Evolutionary conservation across 306 rosid species (phyloP), one percentile per base, ranked within the genome.

Genomic region (Dalbergia cochinchinensis): DNA sequence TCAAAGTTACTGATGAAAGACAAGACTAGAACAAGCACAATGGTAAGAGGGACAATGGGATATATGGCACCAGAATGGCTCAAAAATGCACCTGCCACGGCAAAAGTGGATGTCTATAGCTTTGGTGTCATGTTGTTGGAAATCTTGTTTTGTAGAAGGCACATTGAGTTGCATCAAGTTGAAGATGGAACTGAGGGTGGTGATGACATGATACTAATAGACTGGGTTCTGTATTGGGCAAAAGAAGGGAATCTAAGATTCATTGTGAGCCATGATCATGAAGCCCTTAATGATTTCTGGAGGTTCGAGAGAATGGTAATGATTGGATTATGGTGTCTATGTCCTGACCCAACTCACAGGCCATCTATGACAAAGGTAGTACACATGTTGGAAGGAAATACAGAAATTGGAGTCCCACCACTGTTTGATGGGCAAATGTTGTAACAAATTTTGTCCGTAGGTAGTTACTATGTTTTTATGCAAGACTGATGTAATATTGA

Each of bases 51-150:
- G 55, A 84, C 87, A 37, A 41, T 84, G 87, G 85, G 85, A 70
- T 84, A 84, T 41, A 71, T 84, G 82, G 87, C 87, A 48, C 87
- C 87, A 48, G 85, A 84, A 58, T 80, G 82, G 85, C 87, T 80
- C 14, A 84, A 80, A 54, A 84, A 76, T 76, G 85, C 80, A n/a
- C 80, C 87, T 4, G 34, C 80, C 20, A 80, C 87, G 3, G 16
- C 82, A 35, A 75, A 84, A 72, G 84, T 84, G 35, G 87, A 84
- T 80, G 73, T 84, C 34, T 84, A 84, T 64, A 85, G 85, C 77
- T 80, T 80, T 31, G 85, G 85, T 0, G 83, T 85, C 7, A 48
- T 80, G 77, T 59, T 85, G 55, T 26, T 80, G n/a, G 88, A 85
- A 77, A 77, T 82, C 63, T 50, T 80, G 10, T 42, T 42, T 7